Evolutionary conservation across 768 basidiomycete genomes (phyloP), one percentile per base, ranked within the genome.

Genomic region (Candolleomyces aberdarensis): DNA sequence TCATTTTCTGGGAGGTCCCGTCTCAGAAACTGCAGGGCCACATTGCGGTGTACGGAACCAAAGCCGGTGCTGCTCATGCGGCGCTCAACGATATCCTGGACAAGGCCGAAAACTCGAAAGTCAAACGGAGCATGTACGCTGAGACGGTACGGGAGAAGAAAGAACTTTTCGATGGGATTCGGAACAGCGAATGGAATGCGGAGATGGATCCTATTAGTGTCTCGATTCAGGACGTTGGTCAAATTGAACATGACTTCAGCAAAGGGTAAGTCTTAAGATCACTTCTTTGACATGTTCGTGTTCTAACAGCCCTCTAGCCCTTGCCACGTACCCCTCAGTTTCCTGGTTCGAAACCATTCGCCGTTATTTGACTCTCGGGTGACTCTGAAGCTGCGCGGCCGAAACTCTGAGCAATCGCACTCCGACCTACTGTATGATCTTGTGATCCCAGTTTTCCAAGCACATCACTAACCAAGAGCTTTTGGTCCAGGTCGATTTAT

Each of bases 121-220:
- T 80, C 22, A 90, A 87, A 62, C 83, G 94, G 49, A 92, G 85
- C 63, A 93, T 97, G 83, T 98, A 94, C 69, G 93, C 92, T 20
- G 94, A 98, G 76, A 96, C 94, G 5, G 84, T 83, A 62, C 79
- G 89, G 52, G 87, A 94, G 72, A 85, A 85, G 68, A 71, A 72
- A 64, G 85, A 86, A 55, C 74, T 96, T 36, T 67, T 96, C 56
- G 78, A 85, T 54, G 84, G 86, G 9, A 81, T 97, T 46, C 78
- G 84, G 40, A 72, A 77, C 4, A 88, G 87, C 62, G 85, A 89
- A 70, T 89, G 94, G 85, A 93, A 93, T 63, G 67, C 72, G 14
- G 92, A 95, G 72, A 88, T 85, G 79, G 84, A 94, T 67, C 93
- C 94, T 7, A 60, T 90, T 2, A 78, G 82, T 7, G 75, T 90